Evolutionary conservation across 352 stramenopile genomes (phyloP).

Genomic region (Globisporangium heterothallicum): DNA sequence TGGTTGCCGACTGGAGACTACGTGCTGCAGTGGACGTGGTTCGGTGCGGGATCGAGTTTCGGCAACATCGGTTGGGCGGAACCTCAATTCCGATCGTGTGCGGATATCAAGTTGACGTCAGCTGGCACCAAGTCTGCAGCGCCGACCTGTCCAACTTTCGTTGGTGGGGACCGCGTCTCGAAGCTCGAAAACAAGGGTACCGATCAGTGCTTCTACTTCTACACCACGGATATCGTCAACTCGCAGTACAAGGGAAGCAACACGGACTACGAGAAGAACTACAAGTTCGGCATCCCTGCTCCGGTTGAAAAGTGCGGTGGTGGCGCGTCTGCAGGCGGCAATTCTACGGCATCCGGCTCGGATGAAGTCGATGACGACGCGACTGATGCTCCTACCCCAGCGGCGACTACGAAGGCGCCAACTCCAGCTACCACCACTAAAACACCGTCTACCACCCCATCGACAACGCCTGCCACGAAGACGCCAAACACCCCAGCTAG

Average conservation of each 20-base stretch:
- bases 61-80: conserved; percentile 48
- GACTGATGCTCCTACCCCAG: not conserved
- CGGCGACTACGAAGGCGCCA: not conserved
- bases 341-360: not conserved
- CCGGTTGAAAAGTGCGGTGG: not conserved
- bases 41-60: conserved; percentile 39
- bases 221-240: conserved; percentile 41
- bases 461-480: not conserved
- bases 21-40: conserved; percentile 57
- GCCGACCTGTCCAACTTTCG: conserved; percentile 38
- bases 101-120: conserved; percentile 47
- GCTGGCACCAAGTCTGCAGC: conserved; percentile 19
- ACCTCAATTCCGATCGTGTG: conserved; percentile 43
- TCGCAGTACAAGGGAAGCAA: conserved; percentile 40
- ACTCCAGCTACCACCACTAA: not conserved
- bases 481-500: not conserved
- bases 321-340: not conserved
- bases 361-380: not conserved
- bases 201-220: conserved; percentile 56
- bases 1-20: conserved; percentile 44
- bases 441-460: not conserved
- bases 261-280: conserved; percentile 1
- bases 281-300: not conserved
- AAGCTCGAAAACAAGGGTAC: conserved; percentile 28
- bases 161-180: conserved; percentile 48